Percentiles rank a stretch among this genome's conserved stretches.
Evolutionary conservation across 768 basidiomycete species (phyloP).

Genomic region (Phanerodontia chrysosporium): DNA sequence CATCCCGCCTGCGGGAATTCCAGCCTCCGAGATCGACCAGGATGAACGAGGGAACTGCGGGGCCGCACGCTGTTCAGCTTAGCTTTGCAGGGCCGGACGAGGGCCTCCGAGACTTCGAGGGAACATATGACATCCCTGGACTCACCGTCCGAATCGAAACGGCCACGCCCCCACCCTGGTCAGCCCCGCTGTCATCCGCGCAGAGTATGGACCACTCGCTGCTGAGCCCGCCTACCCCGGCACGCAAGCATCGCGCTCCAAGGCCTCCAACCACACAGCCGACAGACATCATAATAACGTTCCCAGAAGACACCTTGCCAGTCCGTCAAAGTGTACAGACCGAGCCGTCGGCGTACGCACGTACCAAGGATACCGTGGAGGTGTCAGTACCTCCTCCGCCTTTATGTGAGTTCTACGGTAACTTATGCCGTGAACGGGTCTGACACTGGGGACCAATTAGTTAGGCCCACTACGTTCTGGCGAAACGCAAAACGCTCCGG

Average conservation of each 20-base stretch:
- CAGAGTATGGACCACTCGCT: background rate
- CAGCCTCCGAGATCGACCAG: background rate
- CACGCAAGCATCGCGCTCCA: background rate
- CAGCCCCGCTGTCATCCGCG: constrained; percentile 10
- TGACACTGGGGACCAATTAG: constrained; percentile 45
- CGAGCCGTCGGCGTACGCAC: background rate
- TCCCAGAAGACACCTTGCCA: background rate
- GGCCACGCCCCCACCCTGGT: background rate
- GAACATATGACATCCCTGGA: background rate
- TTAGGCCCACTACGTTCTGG: constrained; percentile 84
- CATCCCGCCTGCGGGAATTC: background rate
- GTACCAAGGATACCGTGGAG: background rate
- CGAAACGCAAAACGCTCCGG: constrained; percentile 68
- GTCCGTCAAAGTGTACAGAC: too few relatives aligned
- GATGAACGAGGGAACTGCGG: background rate
- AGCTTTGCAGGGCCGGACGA: background rate
- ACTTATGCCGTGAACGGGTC: background rate
- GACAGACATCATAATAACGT: background rate
- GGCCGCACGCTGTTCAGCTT: background rate
- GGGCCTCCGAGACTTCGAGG: background rate
- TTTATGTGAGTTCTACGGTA: constrained; percentile 1
- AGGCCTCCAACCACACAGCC: background rate
- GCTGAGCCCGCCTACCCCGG: background rate
- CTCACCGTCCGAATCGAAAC: background rate
- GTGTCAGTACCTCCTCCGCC: constrained; percentile 3